Evolutionary conservation across 345 rosid species (phyloP), one percentile per base, ranked within the genome.

Genomic region (Atalantia buxifolia): DNA sequence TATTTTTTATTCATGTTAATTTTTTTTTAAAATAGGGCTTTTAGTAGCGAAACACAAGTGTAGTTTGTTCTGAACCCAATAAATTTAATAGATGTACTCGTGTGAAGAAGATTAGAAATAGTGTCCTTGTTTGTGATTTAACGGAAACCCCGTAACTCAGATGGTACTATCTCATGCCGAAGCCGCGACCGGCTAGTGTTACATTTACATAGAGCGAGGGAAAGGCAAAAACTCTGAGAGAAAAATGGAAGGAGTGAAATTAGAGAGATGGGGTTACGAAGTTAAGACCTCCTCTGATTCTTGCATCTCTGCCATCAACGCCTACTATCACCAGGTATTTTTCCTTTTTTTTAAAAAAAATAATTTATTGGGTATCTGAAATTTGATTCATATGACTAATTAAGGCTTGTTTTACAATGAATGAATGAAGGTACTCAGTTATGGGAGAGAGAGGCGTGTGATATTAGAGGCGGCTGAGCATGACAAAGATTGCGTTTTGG

Each of bases 211-310:
- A 4, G 19, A 18, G 57, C 57, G 6, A 16, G 22, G 22, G 78
- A 76, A 67, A 63, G 18, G 42, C 24, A 31, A 5, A 35, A 35
- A 30, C 1, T 56, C 16, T 2, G 56, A 2, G 78, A 55, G 69
- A 61, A 70, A 91, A 70, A 91, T 87, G 91, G 92, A 86, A 73
- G 82, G 80, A 59, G 76, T 82, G 66, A 92, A 84, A 81, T 81
- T 84, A 69, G 95, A 92, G 72, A 84, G 78, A 71, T 95, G 98
- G 95, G 98, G 98, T 8, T 93, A 93, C 71, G 87, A 87, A 79
- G 90, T 92, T n/a, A 87, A 69, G 40, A 79, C 97, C 31, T 74
- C 78, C 71, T 91, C 95, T 2, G 90, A 91, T 86, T 84, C 82
- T 72, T 92, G 98, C 82, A 84, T 91, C 80, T 72, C 87, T 80